phyloP scores from a whole-genome alignment of 495 filamentous ascomycete genomes.

The Hyaloscypha finlandica region DNA sequence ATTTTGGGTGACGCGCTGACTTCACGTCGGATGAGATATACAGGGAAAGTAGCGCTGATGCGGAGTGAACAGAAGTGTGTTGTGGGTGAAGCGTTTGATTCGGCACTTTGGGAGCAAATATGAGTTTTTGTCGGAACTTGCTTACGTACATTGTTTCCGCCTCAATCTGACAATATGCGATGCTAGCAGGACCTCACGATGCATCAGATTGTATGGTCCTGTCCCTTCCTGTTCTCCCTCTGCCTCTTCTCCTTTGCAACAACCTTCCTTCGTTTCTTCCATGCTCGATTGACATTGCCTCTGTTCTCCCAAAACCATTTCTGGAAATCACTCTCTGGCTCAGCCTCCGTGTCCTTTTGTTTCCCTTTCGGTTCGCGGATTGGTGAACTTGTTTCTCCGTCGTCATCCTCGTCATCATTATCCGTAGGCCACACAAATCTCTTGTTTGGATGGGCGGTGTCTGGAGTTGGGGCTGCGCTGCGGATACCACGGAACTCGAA shows the following conservation, averaged over 20 bases:
- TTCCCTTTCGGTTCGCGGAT: slow-evolving; percentile 21
- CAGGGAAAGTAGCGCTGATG: background rate
- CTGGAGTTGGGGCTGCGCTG: slow-evolving; percentile 91
- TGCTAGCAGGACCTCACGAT: background rate
- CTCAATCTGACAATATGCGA: too few relatives aligned
- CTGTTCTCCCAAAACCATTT: slow-evolving; percentile 93
- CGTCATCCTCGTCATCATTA: slow-evolving; percentile 39
- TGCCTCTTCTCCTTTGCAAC: slow-evolving; percentile 85
- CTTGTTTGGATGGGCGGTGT: slow-evolving; percentile 75
- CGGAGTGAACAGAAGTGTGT: background rate
- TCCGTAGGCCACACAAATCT: slow-evolving; percentile 49
- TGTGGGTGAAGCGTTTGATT: background rate
- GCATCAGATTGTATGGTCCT: slow-evolving; percentile 31
- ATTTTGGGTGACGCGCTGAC: background rate
- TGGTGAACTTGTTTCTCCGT: slow-evolving; percentile 37
- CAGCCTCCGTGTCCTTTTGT: slow-evolving; percentile 36
- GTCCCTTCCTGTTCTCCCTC: slow-evolving; percentile 72
- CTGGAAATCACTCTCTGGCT: slow-evolving; percentile 66
- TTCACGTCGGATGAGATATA: background rate
- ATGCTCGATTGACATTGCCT: slow-evolving; percentile 85
- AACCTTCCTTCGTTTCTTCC: slow-evolving; percentile 83
- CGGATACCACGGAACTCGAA: slow-evolving; percentile 69
- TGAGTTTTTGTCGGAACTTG: background rate
- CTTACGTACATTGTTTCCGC: too few relatives aligned
- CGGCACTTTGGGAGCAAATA: background rate